Percentiles rank a stretch among this genome's conserved stretches.
These are phyloP conservation scores for Gnaphalium uliginosum DNA, from an alignment of 129 eudicot genomes.

Conservation along the genomic window DNA sequence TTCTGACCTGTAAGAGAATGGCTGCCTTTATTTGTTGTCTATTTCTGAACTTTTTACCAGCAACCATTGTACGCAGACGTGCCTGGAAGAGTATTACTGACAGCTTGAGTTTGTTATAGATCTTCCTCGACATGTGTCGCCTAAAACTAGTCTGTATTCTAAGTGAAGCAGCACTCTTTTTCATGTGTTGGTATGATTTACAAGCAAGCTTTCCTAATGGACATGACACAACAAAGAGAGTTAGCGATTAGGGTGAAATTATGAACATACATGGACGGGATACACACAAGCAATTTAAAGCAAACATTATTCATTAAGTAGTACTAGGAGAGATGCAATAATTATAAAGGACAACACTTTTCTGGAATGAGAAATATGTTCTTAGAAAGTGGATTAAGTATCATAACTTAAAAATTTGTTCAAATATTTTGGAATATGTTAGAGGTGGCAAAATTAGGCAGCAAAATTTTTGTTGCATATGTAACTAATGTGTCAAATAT, in stretches of 20 bases:
- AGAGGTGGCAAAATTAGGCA: background rate
- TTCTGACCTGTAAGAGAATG: constrained; percentile 57
- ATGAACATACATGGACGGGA: constrained; percentile 8
- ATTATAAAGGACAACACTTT: background rate
- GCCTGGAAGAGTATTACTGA: constrained; percentile 68
- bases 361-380: background rate
- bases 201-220: constrained; percentile 62
- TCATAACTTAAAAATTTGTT: background rate
- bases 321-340: constrained; percentile 12
- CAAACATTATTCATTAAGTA: constrained; percentile 16
- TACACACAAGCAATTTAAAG: constrained; percentile 4
- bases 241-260: constrained; percentile 11
- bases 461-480: background rate
- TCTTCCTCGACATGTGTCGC: constrained; percentile 49
- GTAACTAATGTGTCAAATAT: background rate
- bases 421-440: background rate
- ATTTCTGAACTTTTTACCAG: constrained; percentile 57
- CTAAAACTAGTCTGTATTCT: constrained; percentile 61
- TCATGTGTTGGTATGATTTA: constrained; percentile 48
- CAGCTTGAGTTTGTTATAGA: constrained; percentile 47
- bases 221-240: constrained; percentile 17
- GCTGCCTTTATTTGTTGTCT: constrained; percentile 72
- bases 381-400: constrained; percentile 5
- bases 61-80: constrained; percentile 71
- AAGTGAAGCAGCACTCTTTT: constrained; percentile 57